phyloP scores from a whole-genome alignment of 352 stramenopile species.

The Globisporangium takayamanum region DNA sequence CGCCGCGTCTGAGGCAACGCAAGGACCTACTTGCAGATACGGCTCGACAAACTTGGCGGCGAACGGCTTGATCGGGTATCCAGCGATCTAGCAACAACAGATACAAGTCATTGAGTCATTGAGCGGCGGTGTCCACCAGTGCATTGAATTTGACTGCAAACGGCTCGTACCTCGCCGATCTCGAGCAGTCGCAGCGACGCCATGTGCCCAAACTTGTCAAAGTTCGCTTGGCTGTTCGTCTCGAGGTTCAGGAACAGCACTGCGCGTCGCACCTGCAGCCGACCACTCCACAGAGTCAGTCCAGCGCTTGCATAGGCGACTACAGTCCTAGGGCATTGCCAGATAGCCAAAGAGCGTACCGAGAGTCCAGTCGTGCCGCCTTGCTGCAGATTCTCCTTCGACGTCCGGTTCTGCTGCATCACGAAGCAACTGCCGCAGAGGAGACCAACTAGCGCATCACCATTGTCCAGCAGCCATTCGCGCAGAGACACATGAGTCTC shows the following conservation, averaged over 20 bases:
- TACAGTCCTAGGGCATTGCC: not conserved
- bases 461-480: not conserved
- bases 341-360: constrained; percentile 18
- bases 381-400: constrained; percentile 66
- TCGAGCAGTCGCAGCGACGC: constrained; percentile 59
- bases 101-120: not conserved
- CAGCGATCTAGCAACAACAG: constrained; percentile 39
- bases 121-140: not conserved
- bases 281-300: constrained; percentile 6
- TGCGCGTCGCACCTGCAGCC: constrained; percentile 46
- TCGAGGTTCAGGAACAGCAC: constrained; percentile 71
- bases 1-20: not conserved
- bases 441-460: constrained; percentile 30
- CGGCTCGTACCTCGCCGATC: constrained; percentile 41
- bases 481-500: not conserved
- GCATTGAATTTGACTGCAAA: not conserved
- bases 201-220: constrained; percentile 78
- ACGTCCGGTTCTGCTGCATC: constrained; percentile 58
- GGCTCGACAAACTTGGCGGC: constrained; percentile 70
- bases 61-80: constrained; percentile 78
- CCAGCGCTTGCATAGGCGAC: not conserved
- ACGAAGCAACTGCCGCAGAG: constrained; percentile 71
- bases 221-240: constrained; percentile 52
- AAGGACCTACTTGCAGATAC: constrained; percentile 22
- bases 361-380: constrained; percentile 46